Evolutionary conservation across 805 yeast species (phyloP).

Genomic region (Candida insectorum): DNA sequence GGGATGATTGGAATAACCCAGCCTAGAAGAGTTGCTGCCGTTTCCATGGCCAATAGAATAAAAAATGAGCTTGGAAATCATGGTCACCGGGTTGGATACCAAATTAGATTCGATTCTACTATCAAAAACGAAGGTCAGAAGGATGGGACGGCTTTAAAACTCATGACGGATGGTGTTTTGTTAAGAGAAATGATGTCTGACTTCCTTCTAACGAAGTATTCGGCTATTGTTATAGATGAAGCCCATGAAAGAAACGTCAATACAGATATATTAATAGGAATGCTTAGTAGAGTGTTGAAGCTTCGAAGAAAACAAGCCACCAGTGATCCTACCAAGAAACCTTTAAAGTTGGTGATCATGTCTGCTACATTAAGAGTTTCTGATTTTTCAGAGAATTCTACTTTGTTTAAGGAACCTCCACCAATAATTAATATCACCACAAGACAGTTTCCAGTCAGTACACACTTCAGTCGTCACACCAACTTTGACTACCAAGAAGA

Average conservation of each 20-base stretch:
- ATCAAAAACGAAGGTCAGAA: constrained; percentile 46
- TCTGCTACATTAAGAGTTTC: constrained; percentile 94
- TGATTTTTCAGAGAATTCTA: constrained; percentile 82
- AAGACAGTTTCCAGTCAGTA: constrained; percentile 89
- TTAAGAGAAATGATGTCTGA: constrained; percentile 91
- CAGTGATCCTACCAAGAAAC: constrained; percentile 49
- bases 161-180: constrained; percentile 94
- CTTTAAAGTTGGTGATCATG: constrained; percentile 85
- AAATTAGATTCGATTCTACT: constrained; percentile 75
- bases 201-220: constrained; percentile 74
- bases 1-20: constrained; percentile 98
- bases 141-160: constrained; percentile 66
- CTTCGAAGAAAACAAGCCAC: constrained; percentile 56
- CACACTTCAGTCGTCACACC: constrained; percentile 84
- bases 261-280: constrained; percentile 93
- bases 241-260: constrained; percentile 97
- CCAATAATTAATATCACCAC: constrained; percentile 90
- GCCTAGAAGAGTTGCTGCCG: constrained; percentile 92
- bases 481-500: constrained; percentile 78
- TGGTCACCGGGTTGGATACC: constrained; percentile 69
- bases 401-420: constrained; percentile 68
- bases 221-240: constrained; percentile 88
- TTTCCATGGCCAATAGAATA: constrained; percentile 85
- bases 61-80: constrained; percentile 72
- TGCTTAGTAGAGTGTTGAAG: constrained; percentile 81